Evolutionary conservation across 2,329 filamentous ascomycete species (phyloP), one percentile per base, ranked within the genome.

Genomic region (Ophiostoma triangulosporum): DNA sequence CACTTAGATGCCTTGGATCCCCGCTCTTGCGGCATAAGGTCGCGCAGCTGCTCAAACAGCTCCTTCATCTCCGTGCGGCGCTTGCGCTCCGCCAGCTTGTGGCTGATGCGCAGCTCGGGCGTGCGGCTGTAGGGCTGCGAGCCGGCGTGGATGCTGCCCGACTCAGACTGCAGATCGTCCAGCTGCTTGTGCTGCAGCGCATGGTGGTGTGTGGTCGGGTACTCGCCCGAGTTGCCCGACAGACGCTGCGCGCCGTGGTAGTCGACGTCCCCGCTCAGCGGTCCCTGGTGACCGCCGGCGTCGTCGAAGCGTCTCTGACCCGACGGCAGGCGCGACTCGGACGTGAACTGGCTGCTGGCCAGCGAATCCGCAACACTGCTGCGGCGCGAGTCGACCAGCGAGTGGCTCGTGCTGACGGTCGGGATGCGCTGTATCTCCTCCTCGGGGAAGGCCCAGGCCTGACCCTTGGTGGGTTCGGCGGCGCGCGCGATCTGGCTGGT

Each of bases 1-100:
- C 87, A 94, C 62, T 94, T 94, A 60, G 86, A 90, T 0, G 87
- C 87, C 65, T 93, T 94, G 24, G 84, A 84, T 1, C 87, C 87
- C 15, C 87, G 80, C 61, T 88, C 86, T 60, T 88, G 84, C 1
- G 86, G 86, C 69, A 91, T 83, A 35, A 88, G 73, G 59, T 86
- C 83, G 60, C 88, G 80, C 8, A 93, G 70, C 60, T 88, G 83
- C 59, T 93, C 87, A 63, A 93, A 93, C 0, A 93, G 70, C 62
- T 87, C 83, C 69, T 93, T 93, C 87, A 93, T 93, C 64, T 93
- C 87, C 8, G 86, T 90, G 57, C 87, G 74, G 36, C 87, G 78
- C 70, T 93, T 93, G 35, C 87, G 76, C 68, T 93, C 87, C 0
- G 87, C 87, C 54, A 93, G 76, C 67, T 93, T 93, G 68, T 93